phyloP scores from a whole-genome alignment of 441 rosid species.

The Biscutella auriculata region DNA sequence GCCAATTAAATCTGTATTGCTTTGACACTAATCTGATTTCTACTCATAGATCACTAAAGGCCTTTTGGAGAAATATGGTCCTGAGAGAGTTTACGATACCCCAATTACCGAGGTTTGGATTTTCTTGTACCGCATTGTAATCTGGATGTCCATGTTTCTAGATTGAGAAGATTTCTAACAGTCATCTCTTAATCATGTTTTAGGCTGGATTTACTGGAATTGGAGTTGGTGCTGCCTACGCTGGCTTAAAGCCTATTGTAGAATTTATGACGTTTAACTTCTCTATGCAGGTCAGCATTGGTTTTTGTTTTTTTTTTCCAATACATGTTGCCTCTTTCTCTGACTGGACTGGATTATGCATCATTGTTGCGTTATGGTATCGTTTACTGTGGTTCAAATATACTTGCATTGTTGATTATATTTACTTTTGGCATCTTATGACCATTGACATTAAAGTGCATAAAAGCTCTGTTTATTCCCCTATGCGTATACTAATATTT shows the following conservation, averaged over 20 bases:
- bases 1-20: neutral
- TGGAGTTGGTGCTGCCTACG: conserved; percentile 95
- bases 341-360: neutral
- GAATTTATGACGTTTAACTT: conserved; percentile 97
- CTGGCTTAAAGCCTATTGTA: conserved; percentile 80
- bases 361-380: neutral
- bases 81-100: conserved; percentile 88
- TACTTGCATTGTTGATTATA: neutral
- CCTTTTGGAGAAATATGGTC: conserved; percentile 86
- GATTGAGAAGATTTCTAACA: conserved; percentile 1
- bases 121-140: neutral
- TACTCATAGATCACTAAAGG: conserved; percentile 63
- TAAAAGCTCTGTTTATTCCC: neutral
- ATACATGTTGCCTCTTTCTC: neutral
- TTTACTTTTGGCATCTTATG: neutral
- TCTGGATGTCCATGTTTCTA: neutral
- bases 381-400: neutral
- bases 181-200: neutral
- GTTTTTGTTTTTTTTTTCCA: neutral
- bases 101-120: conserved; percentile 77
- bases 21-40: conserved; percentile 7
- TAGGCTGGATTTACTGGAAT: conserved; percentile 98
- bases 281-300: conserved; percentile 72
- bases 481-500: neutral
- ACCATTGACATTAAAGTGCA: neutral